Base-by-base conservation (phyloP, 805 yeast species). In the Sugiyamaella smithiae region DNA sequence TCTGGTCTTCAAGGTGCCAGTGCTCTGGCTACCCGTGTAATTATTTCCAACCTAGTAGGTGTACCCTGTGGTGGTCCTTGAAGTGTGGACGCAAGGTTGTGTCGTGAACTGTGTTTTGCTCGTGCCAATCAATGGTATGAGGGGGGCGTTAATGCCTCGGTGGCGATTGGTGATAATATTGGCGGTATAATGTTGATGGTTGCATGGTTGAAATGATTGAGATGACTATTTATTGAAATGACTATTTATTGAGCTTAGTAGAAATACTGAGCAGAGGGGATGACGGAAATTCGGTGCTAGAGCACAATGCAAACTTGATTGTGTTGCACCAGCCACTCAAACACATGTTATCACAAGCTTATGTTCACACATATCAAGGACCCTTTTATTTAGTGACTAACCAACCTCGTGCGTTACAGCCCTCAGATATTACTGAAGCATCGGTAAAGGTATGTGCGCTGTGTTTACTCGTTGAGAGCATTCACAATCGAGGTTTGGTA, bases 351-450 rank as follows among this genome's bases (percentile, higher is more conserved):
- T n/a, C n/a, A n/a, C n/a, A n/a, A n/a, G n/a, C n/a, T n/a, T n/a
- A n/a, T n/a, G n/a, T n/a, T n/a, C n/a, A n/a, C n/a, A n/a, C n/a
- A n/a, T n/a, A n/a, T 19, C 19, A 16, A 35, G 19, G 22, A 16
- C n/a, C 37, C 22, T n/a, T 35, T 35, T 35, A 35, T 35, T 35
- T 35, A 35, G 47, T 25, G 47, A 47, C 56, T 52, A 51, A 54
- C 57, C 49, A 35, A 17, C 49, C 50, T 43, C 46, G 37, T 32
- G 44, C 22, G 38, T 5, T 24, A 31, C 51, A 67, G 67, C 93
- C 97, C 69, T 80, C 77, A 67, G 96, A 89, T 73, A 84, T 89
- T 68, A 83, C 84, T 67, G 84, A 82, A 67, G 85, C 81, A 59
- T 84, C 88, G 65, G 82, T 88, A 65, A 86, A 81, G 84, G 93